Conservation (phyloP, 306 rosid species). For the Quercus suber region DNA sequence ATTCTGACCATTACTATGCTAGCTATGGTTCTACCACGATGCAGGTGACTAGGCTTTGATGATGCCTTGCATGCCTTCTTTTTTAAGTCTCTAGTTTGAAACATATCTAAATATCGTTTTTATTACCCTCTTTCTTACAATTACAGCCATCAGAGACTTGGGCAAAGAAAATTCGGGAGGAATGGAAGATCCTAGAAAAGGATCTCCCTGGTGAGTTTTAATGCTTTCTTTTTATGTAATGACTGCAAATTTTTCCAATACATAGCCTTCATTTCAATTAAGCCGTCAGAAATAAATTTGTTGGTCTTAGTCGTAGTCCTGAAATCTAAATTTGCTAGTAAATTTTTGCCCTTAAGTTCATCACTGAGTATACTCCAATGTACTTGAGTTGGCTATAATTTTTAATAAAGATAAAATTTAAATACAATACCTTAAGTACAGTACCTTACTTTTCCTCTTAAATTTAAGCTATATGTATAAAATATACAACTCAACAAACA, state of each 20-base stretch:
- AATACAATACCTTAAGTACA: too few relatives aligned
- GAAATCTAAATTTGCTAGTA: background rate
- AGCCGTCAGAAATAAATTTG: background rate
- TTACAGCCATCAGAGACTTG: constrained; percentile 45
- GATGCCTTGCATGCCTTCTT: constrained; percentile 1
- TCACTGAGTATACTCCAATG: too few relatives aligned
- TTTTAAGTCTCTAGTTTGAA: constrained; percentile 9
- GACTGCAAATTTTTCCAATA: constrained; percentile 22
- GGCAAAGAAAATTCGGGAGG: constrained; percentile 78
- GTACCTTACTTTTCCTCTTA: too few relatives aligned
- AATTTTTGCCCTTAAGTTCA: too few relatives aligned
- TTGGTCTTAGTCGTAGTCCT: background rate
- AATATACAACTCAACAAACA: too few relatives aligned
- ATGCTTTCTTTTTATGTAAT: constrained; percentile 8
- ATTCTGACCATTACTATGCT: constrained; percentile 61
- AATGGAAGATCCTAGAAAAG: constrained; percentile 80
- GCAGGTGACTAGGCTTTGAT: constrained; percentile 40
- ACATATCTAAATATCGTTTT: constrained; percentile 4
- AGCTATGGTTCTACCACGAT: constrained; percentile 23
- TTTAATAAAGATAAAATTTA: too few relatives aligned
- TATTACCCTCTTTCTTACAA: constrained; percentile 32
- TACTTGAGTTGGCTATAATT: too few relatives aligned
- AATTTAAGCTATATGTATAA: too few relatives aligned
- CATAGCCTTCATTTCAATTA: background rate
- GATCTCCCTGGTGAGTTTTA: constrained; percentile 75